Percentiles rank a stretch among this genome's conserved stretches.
These are phyloP conservation scores for Castanea crenata DNA, from an alignment of 306 rosid genomes.

Conservation along the genomic window DNA sequence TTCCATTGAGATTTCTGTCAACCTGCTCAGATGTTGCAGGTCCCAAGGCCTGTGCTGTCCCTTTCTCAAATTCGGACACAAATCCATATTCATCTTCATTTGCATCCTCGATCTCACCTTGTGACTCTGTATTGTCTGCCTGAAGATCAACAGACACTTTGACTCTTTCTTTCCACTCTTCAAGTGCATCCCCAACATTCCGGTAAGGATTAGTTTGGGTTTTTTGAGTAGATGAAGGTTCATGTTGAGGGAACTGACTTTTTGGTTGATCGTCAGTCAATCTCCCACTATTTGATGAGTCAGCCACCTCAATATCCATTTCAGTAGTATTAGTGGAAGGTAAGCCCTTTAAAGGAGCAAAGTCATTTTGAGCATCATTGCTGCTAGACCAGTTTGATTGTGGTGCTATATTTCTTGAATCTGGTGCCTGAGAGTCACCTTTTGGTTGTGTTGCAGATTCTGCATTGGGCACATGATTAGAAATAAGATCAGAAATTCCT, in stretches of 20 bases:
- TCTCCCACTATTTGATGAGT: slow-evolving; percentile 59
- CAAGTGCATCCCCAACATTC: slow-evolving; percentile 66
- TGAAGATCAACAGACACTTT: slow-evolving; percentile 60
- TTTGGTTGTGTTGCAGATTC: slow-evolving; percentile 51
- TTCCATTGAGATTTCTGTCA: slow-evolving; percentile 42
- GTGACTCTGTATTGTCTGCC: slow-evolving; percentile 38
- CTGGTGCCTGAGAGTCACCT: slow-evolving; percentile 43
- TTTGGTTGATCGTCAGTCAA: slow-evolving; percentile 43
- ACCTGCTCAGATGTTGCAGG: slow-evolving; percentile 83
- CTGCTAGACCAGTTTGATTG: slow-evolving; percentile 49
- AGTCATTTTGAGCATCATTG: slow-evolving; percentile 41
- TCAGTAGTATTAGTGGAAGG: slow-evolving; percentile 57
- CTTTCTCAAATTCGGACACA: slow-evolving; percentile 72
- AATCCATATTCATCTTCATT: slow-evolving; percentile 84
- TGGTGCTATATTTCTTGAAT: slow-evolving; percentile 35
- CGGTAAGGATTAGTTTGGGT: slow-evolving; percentile 73
- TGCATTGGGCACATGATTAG: slow-evolving; percentile 37
- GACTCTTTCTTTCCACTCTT: slow-evolving; percentile 72
- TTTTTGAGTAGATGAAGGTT: slow-evolving; percentile 46
- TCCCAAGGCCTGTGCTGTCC: slow-evolving; percentile 87
- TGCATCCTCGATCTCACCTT: slow-evolving; percentile 55
- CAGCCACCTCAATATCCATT: slow-evolving; percentile 50
- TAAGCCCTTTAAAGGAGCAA: slow-evolving; percentile 52
- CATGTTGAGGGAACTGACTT: slow-evolving; percentile 35
- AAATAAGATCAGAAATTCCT: slow-evolving; percentile 34